Percentiles rank a stretch among this genome's conserved stretches.
Evolutionary conservation across 345 rosid genomes (phyloP).

Genomic region (Linum lewisii): DNA sequence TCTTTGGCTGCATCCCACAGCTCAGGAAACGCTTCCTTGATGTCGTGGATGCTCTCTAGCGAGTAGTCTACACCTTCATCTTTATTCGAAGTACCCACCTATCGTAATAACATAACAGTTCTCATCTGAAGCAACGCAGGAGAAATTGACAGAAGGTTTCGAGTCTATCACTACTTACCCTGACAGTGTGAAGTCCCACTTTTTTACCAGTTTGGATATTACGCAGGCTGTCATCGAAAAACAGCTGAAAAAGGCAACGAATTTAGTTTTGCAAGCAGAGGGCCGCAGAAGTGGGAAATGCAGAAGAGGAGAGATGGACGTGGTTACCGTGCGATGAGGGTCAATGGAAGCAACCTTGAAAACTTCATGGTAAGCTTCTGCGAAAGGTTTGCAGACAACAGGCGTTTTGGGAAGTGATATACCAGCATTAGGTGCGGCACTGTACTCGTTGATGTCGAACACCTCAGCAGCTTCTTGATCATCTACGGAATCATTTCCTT

Average conservation of each 20-base stretch:
- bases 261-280: neutral
- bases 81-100: slow-evolving; percentile 15
- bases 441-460: slow-evolving; percentile 5
- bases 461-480: neutral
- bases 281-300: neutral
- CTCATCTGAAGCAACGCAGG: too few species aligned
- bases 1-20: slow-evolving; percentile 4
- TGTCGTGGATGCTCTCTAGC: slow-evolving; percentile 17
- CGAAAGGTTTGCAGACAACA: slow-evolving; percentile 7
- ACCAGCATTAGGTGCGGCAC: neutral
- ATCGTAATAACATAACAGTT: neutral
- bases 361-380: neutral
- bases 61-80: slow-evolving; percentile 12
- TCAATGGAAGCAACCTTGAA: slow-evolving; percentile 3
- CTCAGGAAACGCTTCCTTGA: slow-evolving; percentile 18
- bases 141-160: neutral
- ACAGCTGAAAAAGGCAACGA: neutral
- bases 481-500: slow-evolving; percentile 1
- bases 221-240: slow-evolving; percentile 13
- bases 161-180: slow-evolving; percentile 9
- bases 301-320: neutral
- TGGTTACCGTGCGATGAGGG: slow-evolving; percentile 4
- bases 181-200: slow-evolving; percentile 18
- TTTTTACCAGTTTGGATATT: slow-evolving; percentile 16
- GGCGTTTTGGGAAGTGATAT: slow-evolving; percentile 2